A percentile compares a stretch with the other conserved stretches of the same genome.
These are phyloP conservation scores for Trichosporon ovoides DNA, from an alignment of 1,284 basidiomycete genomes.

Conservation along the genomic window DNA sequence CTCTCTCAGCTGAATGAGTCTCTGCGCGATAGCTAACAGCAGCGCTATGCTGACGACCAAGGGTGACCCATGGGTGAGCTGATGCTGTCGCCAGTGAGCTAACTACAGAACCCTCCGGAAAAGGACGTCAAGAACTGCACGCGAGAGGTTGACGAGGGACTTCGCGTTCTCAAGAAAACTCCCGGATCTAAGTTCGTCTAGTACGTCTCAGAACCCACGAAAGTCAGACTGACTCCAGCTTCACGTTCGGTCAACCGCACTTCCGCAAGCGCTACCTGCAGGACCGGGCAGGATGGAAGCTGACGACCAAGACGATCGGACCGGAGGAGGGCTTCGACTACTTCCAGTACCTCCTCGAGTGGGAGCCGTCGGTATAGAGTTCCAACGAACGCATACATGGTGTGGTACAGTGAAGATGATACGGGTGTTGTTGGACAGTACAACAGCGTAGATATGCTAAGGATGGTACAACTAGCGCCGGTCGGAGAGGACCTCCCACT, in stretches of 20 bases:
- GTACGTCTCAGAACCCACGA: constrained; percentile 23
- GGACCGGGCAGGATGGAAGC: constrained; percentile 33
- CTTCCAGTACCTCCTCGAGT: constrained; percentile 62
- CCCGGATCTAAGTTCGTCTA: constrained; percentile 67
- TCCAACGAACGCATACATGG: not conserved
- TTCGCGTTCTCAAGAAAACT: constrained; percentile 61
- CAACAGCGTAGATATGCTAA: not conserved
- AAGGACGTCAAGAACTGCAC: constrained; percentile 70
- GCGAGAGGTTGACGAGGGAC: constrained; percentile 71
- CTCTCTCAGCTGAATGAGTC: not conserved
- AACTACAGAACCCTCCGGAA: constrained; percentile 66
- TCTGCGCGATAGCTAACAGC: constrained; percentile 1
- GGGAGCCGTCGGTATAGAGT: constrained; percentile 1
- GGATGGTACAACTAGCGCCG: constrained; percentile 1
- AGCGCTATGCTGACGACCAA: constrained; percentile 80
- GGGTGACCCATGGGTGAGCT: constrained; percentile 77
- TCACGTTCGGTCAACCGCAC: constrained; percentile 88
- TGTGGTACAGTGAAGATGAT: not conserved
- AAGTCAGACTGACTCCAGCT: constrained; percentile 29
- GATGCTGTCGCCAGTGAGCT: not conserved
- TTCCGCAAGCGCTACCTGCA: constrained; percentile 68
- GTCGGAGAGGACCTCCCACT: constrained; percentile 17
- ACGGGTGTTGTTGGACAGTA: not conserved
- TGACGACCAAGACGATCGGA: constrained; percentile 39
- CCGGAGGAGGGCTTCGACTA: constrained; percentile 73